These are phyloP conservation scores for Dactylis glomerata DNA, from an alignment of 176 grass and related monocot genomes.

Conservation along the genomic window DNA sequence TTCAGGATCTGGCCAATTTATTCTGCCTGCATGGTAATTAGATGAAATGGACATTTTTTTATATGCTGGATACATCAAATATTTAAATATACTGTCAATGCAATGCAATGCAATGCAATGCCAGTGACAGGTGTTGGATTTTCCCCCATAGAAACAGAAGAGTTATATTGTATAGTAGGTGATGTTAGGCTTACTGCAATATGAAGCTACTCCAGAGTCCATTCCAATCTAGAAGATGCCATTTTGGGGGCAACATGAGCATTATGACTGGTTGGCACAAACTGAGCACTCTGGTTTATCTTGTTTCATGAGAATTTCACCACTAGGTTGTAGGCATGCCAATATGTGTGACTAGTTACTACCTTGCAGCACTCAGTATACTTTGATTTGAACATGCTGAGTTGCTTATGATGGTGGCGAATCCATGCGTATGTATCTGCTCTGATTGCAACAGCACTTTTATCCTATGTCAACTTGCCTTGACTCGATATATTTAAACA, in stretches of 20 bases:
- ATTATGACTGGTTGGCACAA: not conserved
- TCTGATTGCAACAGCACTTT: not conserved
- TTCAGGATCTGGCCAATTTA: not conserved
- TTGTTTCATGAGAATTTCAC: not conserved
- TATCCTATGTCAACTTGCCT: constrained; percentile 26
- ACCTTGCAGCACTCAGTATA: not conserved
- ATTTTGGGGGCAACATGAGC: not conserved
- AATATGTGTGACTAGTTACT: not conserved
- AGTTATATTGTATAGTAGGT: not conserved
- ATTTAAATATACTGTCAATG: not conserved
- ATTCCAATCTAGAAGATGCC: not conserved
- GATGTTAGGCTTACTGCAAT: not conserved
- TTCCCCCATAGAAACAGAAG: not conserved
- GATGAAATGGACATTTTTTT: not conserved
- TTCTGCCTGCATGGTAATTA: not conserved
- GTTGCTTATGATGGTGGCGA: not conserved
- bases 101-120: not conserved
- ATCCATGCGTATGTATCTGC: not conserved
- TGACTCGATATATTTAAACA: not conserved
- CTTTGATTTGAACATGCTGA: not conserved
- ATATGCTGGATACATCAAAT: not conserved
- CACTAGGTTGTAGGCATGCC: not conserved
- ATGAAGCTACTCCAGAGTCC: not conserved
- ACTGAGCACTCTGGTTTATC: not conserved
- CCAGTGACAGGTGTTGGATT: not conserved